Conservation (phyloP, 768 basidiomycete genomes). For the Podaxis mareebaensis region DNA sequence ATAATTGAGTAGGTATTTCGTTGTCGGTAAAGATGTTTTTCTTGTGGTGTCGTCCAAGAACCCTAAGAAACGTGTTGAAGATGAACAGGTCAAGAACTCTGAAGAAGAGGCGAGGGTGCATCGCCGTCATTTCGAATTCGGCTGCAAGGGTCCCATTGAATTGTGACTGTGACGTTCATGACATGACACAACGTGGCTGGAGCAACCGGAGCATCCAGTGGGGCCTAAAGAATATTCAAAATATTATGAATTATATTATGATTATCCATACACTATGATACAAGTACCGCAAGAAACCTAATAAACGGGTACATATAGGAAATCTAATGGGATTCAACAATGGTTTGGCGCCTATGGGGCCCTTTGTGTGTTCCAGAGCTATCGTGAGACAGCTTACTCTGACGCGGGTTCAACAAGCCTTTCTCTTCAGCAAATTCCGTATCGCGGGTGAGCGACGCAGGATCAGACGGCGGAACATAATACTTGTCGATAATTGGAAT, state of each 20-base stretch:
- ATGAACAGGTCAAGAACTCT: neutral
- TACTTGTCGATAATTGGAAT: constrained; percentile 94
- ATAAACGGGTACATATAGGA: neutral
- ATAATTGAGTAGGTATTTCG: neutral
- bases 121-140: neutral
- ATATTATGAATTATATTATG: neutral
- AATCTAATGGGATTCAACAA: neutral
- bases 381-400: constrained; percentile 23
- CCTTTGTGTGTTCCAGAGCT: neutral
- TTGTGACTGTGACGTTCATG: constrained; percentile 5
- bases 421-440: constrained; percentile 87
- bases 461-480: constrained; percentile 86
- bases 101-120: neutral
- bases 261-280: constrained; percentile 3
- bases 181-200: constrained; percentile 8
- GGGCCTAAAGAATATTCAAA: too few relatives aligned
- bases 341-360: neutral
- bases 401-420: constrained; percentile 73
- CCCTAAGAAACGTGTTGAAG: neutral
- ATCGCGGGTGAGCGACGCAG: constrained; percentile 63
- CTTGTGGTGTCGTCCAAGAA: neutral
- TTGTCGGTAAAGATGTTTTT: neutral
- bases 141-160: neutral
- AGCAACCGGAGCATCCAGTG: too few relatives aligned
- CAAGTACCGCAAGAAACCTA: neutral